Percentiles rank a stretch among this genome's conserved stretches.
Conservation (phyloP, 495 filamentous ascomycete genomes). For the Xanthoparmelia taractica region DNA sequence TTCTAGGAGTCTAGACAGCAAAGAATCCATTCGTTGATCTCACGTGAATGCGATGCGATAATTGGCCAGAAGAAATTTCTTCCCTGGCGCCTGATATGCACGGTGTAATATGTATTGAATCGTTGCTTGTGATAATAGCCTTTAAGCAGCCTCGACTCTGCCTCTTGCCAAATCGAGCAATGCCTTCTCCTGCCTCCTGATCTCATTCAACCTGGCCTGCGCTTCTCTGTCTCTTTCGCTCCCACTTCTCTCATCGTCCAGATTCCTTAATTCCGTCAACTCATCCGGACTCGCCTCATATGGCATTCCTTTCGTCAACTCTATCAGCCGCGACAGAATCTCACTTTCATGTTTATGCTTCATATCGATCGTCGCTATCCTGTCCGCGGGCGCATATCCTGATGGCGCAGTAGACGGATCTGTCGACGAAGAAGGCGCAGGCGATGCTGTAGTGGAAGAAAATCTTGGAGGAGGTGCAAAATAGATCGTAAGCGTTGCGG, state of each 20-base stretch:
- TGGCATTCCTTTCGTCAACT: constrained; percentile 57
- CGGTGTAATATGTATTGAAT: neutral
- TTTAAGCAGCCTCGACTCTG: constrained; percentile 16
- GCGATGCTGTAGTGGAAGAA: constrained; percentile 29
- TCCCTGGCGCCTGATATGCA: neutral
- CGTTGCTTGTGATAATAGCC: neutral
- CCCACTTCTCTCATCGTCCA: constrained; percentile 48
- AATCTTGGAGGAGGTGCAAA: constrained; percentile 39
- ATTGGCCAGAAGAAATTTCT: neutral
- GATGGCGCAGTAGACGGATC: constrained; percentile 24
- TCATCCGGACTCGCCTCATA: constrained; percentile 57
- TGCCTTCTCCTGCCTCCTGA: constrained; percentile 56
- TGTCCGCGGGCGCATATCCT: constrained; percentile 28
- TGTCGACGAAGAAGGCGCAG: constrained; percentile 25
- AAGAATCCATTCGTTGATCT: neutral
- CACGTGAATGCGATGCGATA: neutral
- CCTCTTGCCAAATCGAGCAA: constrained; percentile 51
- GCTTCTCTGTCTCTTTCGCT: constrained; percentile 50
- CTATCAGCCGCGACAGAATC: constrained; percentile 63
- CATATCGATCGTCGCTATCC: constrained; percentile 52
- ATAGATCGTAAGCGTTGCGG: constrained; percentile 68
- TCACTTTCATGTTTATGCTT: constrained; percentile 50
- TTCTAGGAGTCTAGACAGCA: neutral
- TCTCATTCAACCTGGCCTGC: constrained; percentile 53
- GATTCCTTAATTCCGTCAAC: constrained; percentile 46